These are phyloP conservation scores for Pleurotus salmoneostramineus DNA, from an alignment of 768 basidiomycete species.

Conservation along the genomic window DNA sequence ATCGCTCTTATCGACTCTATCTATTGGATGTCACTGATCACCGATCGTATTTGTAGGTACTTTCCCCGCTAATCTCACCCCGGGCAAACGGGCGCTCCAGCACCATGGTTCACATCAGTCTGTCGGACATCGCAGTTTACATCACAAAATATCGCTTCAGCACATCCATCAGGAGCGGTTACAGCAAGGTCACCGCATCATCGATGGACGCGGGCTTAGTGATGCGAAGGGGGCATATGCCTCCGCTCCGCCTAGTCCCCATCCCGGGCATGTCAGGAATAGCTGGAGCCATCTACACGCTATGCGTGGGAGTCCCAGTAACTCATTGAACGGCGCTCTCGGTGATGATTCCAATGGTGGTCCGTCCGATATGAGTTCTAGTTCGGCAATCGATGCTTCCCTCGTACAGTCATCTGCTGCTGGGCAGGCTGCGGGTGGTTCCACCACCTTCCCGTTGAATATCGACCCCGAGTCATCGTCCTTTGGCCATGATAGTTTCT, in stretches of 20 bases:
- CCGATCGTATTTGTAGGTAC: neutral
- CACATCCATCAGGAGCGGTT: conserved; percentile 4
- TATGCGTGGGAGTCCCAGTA: neutral
- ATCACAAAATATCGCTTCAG: conserved; percentile 6
- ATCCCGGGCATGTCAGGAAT: conserved; percentile 5
- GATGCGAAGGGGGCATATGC: conserved; percentile 2
- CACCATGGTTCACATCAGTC: conserved; percentile 4
- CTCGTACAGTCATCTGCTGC: neutral
- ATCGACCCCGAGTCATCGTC: neutral
- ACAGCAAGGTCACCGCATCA: neutral
- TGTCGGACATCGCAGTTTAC: neutral
- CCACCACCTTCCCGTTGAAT: conserved; percentile 2
- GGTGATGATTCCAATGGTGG: neutral
- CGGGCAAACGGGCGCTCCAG: conserved; percentile 1
- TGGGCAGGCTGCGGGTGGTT: neutral
- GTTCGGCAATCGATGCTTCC: neutral
- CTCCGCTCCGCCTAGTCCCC: conserved; percentile 3
- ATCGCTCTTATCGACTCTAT: neutral
- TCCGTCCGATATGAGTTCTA: neutral
- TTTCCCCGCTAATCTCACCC: conserved; percentile 1
- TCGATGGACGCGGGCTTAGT: neutral
- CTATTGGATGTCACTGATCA: neutral
- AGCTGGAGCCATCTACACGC: conserved; percentile 1
- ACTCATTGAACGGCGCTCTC: conserved; percentile 4
- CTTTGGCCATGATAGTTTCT: neutral